Base-by-base conservation (phyloP, 169 alveolate species). In the Plasmodium reichenowi region DNA sequence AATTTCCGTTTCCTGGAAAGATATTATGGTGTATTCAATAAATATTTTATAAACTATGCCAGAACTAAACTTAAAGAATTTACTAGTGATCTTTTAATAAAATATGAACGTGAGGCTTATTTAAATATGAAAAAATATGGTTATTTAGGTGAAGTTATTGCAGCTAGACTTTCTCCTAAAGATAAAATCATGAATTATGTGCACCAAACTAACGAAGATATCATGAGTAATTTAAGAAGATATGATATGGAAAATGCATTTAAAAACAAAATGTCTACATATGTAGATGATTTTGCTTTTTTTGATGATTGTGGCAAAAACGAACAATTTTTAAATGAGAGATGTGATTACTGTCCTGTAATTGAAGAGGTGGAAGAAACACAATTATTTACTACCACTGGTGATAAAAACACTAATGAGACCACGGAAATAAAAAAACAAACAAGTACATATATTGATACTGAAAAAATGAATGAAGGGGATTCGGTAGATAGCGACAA, bases 201-300 rank as follows among this genome's bases (percentile, higher is more conserved):
- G 20, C 9, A 50, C 3, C 10, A 52, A 50, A 72, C 22, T 17
- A n/a, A 50, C 15, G 38, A n/a, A 10, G 85, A 54, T 5, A 52
- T n/a, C 6, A 50, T 52, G 32, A 5, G 24, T 59, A 48, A 22
- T 54, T 50, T 50, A 52, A 26, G 70, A 22, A 22, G 56, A 22
- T 67, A 72, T 7, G 68, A 26, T 10, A 72, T 50, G 6, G 85
- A 72, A 6, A 50, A 17, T 50, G 17, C 54, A 48, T 22, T 17
- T 7, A 72, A 52, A 52, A 48, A 38, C 56, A 67, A 13, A 54
- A 12, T 50, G 10, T 5, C 12, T 12, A 7, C 45, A 2, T 72
- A 72, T 52, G 54, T 72, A 24, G 85, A 72, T 50, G 85, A 72
- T 20, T 5, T 5, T 72, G 29, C 85, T 52, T 52, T 72, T 50